phyloP scores from a whole-genome alignment of 345 rosid genomes.

The Brassica carinata region DNA sequence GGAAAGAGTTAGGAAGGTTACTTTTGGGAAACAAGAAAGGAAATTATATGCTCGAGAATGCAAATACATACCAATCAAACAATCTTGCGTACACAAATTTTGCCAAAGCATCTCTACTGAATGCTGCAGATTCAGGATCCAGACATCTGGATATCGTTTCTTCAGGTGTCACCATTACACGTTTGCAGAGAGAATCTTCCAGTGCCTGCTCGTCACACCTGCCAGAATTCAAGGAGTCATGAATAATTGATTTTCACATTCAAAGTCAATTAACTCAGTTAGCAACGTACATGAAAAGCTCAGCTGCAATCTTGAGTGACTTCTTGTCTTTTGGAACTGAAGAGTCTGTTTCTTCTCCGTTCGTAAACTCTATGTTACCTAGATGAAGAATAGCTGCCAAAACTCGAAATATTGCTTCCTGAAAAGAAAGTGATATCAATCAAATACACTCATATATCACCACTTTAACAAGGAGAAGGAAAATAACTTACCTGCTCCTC shows the following conservation, averaged over 20 bases:
- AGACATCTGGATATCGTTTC: slow-evolving; percentile 94
- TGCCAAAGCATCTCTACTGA: slow-evolving; percentile 94
- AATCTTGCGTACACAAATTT: slow-evolving; percentile 84
- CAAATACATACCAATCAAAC: slow-evolving; percentile 90
- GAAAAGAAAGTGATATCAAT: slow-evolving; percentile 33
- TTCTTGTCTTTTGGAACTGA: slow-evolving; percentile 85
- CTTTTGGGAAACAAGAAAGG: not conserved
- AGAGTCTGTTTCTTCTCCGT: slow-evolving; percentile 87
- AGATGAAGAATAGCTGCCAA: slow-evolving; percentile 96
- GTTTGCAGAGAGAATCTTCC: slow-evolving; percentile 95
- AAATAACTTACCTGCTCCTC: slow-evolving; percentile 72
- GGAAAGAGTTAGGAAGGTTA: not conserved
- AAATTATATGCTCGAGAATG: not conserved
- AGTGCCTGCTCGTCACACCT: slow-evolving; percentile 88
- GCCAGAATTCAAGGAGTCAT: slow-evolving; percentile 33
- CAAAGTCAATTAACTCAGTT: slow-evolving; percentile 17
- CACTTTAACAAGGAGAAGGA: not conserved
- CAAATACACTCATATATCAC: not conserved
- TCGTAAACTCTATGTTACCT: slow-evolving; percentile 88
- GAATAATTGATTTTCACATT: slow-evolving; percentile 8
- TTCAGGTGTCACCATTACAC: slow-evolving; percentile 94
- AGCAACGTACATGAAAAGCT: slow-evolving; percentile 69
- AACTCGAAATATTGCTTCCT: slow-evolving; percentile 92
- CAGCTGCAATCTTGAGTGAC: slow-evolving; percentile 84
- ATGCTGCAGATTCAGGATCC: slow-evolving; percentile 83